Evolutionary conservation across 2,329 filamentous ascomycete species (phyloP), one percentile per base, ranked within the genome.

Genomic region (Xylaria sp.): DNA sequence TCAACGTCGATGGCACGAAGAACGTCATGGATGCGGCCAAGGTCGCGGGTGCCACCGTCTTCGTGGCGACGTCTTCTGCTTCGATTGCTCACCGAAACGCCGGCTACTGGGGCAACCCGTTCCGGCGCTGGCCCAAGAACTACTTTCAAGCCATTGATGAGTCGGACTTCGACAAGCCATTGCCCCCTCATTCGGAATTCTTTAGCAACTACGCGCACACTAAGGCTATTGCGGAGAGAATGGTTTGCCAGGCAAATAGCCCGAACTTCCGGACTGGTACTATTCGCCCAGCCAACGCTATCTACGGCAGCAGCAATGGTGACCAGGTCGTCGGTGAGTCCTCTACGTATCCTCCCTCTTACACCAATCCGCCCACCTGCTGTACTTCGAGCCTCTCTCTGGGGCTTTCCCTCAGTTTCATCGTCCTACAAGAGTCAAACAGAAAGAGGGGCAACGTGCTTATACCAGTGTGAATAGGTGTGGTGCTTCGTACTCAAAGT

Each of bases 281-380:
- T 50, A 81, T 87, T 65, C 78, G 85, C 2, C 84, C 84, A 0
- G 79, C 80, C 12, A 85, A 84, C 65, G 53, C 64, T 14, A 68
- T 66, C 11, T 68, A 68, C 23, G 64, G 66, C 14, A 78, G 79
- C 61, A 73, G 69, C 56, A 75, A 77, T 14, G 76, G 74, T 40
- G 80, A 85, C 65, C 74, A 76, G 19, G 67, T 83, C 21, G 72
- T 80, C 2, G 78, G 65, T 67, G 19, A 66, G 65, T 61, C 21
- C 50, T 43, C 15, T 19, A 9, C n/a, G 17, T 38, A n/a, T 42
- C 15, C 17, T 17, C 38, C 19, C 53, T 51, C 4, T n/a, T 11
- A 28, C 19, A 11, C 2, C 14, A 12, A 28, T 23, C 2, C 21
- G 28, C 31, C 15, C 19, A 15, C n/a, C 21, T n/a, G n/a, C n/a